phyloP scores from a whole-genome alignment of 257 asterid species.

The Solanum clarkiae region DNA sequence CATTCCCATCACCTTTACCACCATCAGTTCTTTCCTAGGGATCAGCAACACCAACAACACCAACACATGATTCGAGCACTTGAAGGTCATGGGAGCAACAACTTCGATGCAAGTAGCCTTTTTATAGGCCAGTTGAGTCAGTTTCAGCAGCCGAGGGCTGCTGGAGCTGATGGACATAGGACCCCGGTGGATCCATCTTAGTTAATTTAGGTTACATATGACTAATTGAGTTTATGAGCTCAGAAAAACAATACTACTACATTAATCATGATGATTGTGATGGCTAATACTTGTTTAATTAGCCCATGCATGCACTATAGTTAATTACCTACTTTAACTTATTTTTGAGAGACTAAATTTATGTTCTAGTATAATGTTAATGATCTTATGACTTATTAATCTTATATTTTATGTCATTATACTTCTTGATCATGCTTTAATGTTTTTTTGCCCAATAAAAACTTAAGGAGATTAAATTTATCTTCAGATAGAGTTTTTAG shows the following conservation, averaged over 20 bases:
- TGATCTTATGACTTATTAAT: not conserved
- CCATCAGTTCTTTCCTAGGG: constrained; percentile 29
- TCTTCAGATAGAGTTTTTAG: not conserved
- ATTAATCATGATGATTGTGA: not conserved
- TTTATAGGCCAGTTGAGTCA: constrained; percentile 56
- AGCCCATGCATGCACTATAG: not conserved
- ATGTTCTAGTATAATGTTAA: not conserved
- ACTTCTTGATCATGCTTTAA: not conserved
- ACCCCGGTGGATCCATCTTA: constrained; percentile 82
- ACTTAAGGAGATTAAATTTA: not conserved
- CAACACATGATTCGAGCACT: constrained; percentile 20
- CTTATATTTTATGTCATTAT: not conserved
- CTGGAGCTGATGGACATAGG: constrained; percentile 71
- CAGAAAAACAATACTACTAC: not conserved
- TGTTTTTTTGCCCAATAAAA: not conserved
- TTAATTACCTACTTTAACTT: not conserved
- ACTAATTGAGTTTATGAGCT: not conserved
- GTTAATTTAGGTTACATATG: not conserved
- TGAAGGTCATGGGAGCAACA: constrained; percentile 20
- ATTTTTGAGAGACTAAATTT: not conserved
- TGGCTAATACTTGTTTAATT: not conserved
- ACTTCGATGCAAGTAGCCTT: constrained; percentile 57
- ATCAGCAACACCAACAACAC: constrained; percentile 30
- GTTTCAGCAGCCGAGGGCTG: constrained; percentile 59
- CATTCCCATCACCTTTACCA: constrained; percentile 8